Evolutionary conservation across 176 grass and related monocot species (phyloP).

Genomic region (Pontederia crassipes): DNA sequence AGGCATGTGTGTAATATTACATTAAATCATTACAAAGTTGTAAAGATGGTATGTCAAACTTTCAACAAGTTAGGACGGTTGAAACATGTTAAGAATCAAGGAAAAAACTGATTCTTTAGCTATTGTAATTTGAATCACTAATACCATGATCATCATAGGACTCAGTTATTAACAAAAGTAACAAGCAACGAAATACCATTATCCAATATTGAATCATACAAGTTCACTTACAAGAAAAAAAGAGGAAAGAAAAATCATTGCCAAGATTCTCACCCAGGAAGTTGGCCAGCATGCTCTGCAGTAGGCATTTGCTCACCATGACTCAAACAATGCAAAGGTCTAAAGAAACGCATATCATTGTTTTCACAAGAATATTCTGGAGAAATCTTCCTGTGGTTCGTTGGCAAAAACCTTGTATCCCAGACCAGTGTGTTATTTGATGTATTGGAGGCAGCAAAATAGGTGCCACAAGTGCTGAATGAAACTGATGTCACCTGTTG

Average conservation of each 20-base stretch:
- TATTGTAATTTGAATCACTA: too few species aligned
- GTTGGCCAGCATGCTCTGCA: constrained; percentile 63
- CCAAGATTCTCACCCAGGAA: constrained; percentile 47
- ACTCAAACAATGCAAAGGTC: constrained; percentile 85
- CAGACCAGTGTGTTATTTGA: constrained; percentile 85
- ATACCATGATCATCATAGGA: too few species aligned
- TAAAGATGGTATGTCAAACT: too few species aligned
- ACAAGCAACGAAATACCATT: background rate
- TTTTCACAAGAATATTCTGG: constrained; percentile 31
- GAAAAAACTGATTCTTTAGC: too few species aligned
- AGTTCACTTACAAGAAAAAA: constrained; percentile 5
- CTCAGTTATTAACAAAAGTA: background rate
- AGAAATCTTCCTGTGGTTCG: constrained; percentile 19
- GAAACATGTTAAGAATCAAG: too few species aligned
- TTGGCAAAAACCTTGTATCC: constrained; percentile 69
- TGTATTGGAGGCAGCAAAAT: constrained; percentile 79
- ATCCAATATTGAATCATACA: background rate
- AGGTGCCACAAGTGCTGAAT: constrained; percentile 86
- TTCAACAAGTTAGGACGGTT: too few species aligned
- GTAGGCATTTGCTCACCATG: constrained; percentile 78
- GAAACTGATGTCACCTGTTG: constrained; percentile 83
- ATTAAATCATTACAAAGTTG: too few species aligned
- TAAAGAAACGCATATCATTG: constrained; percentile 83
- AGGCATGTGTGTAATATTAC: too few species aligned
- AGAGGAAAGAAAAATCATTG: background rate